Conservation (phyloP, 306 rosid species). For the Crotalaria pallida region DNA sequence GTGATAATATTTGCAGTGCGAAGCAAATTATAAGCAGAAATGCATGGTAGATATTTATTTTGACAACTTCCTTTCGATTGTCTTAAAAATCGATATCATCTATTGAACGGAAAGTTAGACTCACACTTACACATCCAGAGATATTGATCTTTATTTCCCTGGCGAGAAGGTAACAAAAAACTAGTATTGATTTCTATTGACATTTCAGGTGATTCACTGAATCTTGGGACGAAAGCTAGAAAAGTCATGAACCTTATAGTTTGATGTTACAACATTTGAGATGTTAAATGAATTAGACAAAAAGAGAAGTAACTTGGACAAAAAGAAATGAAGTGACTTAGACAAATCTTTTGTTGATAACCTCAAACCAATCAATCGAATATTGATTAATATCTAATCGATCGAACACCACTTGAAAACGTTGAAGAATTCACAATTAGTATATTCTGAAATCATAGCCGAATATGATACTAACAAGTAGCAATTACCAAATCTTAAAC, state of each 20-base stretch:
- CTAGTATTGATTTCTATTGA: neutral
- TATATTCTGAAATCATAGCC: neutral
- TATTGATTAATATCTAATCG: too few species aligned
- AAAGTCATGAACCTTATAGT: neutral
- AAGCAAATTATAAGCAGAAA: conserved; percentile 1
- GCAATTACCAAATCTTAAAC: neutral
- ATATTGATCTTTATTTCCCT: neutral
- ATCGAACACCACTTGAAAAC: too few species aligned
- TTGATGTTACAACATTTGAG: neutral
- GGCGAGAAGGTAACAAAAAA: neutral
- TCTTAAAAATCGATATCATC: neutral
- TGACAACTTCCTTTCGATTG: neutral
- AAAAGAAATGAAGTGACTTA: too few species aligned
- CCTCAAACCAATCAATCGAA: too few species aligned
- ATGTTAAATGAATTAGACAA: neutral
- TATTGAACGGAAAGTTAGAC: conserved; percentile 12
- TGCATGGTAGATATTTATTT: neutral
- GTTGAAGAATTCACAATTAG: too few species aligned
- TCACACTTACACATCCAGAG: neutral
- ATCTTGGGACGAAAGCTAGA: neutral
- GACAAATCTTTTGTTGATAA: too few species aligned
- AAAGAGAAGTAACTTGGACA: too few species aligned
- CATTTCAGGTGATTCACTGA: neutral
- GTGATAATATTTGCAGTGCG: neutral
- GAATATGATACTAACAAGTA: neutral